phyloP scores from a whole-genome alignment of 306 rosid genomes.

The Dryas drummondii region DNA sequence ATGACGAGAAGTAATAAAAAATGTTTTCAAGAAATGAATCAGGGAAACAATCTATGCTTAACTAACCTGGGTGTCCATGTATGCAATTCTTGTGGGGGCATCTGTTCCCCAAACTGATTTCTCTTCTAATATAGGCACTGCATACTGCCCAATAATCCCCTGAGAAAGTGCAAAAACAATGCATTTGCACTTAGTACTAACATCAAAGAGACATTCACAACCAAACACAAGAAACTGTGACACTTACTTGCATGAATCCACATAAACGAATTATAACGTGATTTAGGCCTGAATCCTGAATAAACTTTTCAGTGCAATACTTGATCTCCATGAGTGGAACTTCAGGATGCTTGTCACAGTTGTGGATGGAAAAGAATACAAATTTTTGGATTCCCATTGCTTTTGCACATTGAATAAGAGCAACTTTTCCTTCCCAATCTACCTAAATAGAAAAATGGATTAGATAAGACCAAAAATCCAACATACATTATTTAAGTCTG shows the following conservation, averaged over 20 bases:
- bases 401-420: slow-evolving; percentile 90
- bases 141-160: slow-evolving; percentile 97
- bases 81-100: slow-evolving; percentile 96
- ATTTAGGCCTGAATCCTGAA: slow-evolving; percentile 69
- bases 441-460: slow-evolving; percentile 58
- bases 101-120: slow-evolving; percentile 99
- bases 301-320: slow-evolving; percentile 85
- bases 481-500: background rate
- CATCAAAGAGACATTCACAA: slow-evolving; percentile 9
- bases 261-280: slow-evolving; percentile 70
- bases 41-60: background rate
- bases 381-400: slow-evolving; percentile 98
- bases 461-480: slow-evolving; percentile 28
- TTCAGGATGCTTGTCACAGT: slow-evolving; percentile 94
- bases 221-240: background rate
- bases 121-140: slow-evolving; percentile 90
- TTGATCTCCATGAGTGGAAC: slow-evolving; percentile 99
- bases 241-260: slow-evolving; percentile 91
- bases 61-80: slow-evolving; percentile 94
- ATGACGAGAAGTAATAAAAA: background rate
- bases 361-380: slow-evolving; percentile 90
- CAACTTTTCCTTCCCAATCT: slow-evolving; percentile 99
- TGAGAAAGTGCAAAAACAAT: slow-evolving; percentile 27
- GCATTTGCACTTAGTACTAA: background rate
- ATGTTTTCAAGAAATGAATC: background rate